A percentile compares a stretch with the other conserved stretches of the same genome.
These are phyloP conservation scores for California macrophylla DNA, from an alignment of 441 rosid genomes.

Conservation along the genomic window DNA sequence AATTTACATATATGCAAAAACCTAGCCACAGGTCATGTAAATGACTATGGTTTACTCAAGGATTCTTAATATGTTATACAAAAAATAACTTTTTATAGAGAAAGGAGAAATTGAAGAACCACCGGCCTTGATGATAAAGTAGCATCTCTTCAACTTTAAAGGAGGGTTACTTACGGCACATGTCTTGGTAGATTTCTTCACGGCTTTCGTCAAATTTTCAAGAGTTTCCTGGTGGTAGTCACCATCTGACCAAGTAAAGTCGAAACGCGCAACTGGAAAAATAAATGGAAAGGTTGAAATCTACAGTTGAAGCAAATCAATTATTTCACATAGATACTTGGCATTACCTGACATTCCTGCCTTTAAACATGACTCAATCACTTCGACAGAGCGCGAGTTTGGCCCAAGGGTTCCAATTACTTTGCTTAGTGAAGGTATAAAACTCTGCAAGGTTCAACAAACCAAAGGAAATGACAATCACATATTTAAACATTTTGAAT, in stretches of 20 bases:
- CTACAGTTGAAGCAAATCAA: too few relatives aligned
- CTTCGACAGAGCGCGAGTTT: constrained; percentile 20
- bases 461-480: background rate
- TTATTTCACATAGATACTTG: too few relatives aligned
- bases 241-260: constrained; percentile 22
- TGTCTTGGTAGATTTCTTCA: constrained; percentile 20
- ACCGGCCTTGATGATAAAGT: too few relatives aligned
- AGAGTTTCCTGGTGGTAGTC: constrained; percentile 28
- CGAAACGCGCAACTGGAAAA: constrained; percentile 20
- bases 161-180: constrained; percentile 22
- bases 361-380: constrained; percentile 21
- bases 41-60: background rate
- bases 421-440: constrained; percentile 21
- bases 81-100: too few relatives aligned
- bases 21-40: background rate
- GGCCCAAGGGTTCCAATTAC: constrained; percentile 23
- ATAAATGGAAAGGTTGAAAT: too few relatives aligned
- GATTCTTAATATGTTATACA: background rate
- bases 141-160: too few relatives aligned
- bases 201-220: constrained; percentile 21
- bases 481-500: background rate
- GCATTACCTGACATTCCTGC: constrained; percentile 22
- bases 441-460: background rate
- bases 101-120: too few relatives aligned
- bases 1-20: background rate